Conservation (phyloP, 1,284 basidiomycete species). For the Apiotrichum montevideense region DNA sequence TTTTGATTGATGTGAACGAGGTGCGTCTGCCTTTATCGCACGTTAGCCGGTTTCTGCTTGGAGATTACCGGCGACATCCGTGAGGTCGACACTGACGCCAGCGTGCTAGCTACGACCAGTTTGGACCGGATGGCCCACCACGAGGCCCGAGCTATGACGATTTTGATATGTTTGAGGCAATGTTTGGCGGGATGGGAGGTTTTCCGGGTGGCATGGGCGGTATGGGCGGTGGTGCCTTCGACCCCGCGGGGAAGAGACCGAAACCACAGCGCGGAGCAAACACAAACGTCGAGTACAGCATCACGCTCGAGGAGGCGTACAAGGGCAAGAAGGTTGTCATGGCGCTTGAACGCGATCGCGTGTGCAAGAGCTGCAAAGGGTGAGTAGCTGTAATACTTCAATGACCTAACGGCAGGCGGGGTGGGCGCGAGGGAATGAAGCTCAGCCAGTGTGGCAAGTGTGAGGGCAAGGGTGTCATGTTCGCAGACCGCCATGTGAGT, state of each 20-base stretch:
- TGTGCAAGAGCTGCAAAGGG: constrained; percentile 78
- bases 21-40: constrained; percentile 15
- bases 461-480: constrained; percentile 58
- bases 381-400: constrained; percentile 30
- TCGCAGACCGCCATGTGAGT: constrained; percentile 44
- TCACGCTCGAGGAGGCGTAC: constrained; percentile 87
- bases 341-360: constrained; percentile 76
- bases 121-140: constrained; percentile 58
- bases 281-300: constrained; percentile 71
- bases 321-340: constrained; percentile 85
- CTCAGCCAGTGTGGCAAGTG: constrained; percentile 75
- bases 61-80: not conserved
- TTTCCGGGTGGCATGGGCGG: constrained; percentile 50
- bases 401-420: constrained; percentile 11
- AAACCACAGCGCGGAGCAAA: constrained; percentile 54
- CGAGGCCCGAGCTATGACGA: constrained; percentile 45
- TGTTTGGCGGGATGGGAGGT: constrained; percentile 58
- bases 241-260: constrained; percentile 38
- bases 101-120: constrained; percentile 71
- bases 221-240: constrained; percentile 43
- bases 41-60: not conserved
- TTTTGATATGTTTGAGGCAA: constrained; percentile 66
- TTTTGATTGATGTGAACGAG: constrained; percentile 65
- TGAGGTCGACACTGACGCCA: constrained; percentile 24
- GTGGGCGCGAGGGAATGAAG: constrained; percentile 55